phyloP scores from a whole-genome alignment of 1,139 yeast species.

The Casaregolazyma lundiana region DNA sequence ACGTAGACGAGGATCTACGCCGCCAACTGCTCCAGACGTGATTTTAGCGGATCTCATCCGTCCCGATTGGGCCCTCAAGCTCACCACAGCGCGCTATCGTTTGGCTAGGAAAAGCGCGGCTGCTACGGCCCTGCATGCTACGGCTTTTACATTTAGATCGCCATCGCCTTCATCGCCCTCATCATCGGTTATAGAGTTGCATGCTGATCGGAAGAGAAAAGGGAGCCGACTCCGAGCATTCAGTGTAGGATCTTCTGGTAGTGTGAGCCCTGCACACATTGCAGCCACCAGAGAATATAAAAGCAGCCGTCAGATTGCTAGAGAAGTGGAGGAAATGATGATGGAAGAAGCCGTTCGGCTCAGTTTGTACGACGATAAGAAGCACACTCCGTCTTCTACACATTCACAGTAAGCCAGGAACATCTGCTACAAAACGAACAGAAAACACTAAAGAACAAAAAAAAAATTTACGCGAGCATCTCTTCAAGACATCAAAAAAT shows the following conservation, averaged over 20 bases:
- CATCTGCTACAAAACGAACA: neutral
- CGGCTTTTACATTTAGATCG: conserved; percentile 51
- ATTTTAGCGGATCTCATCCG: conserved; percentile 75
- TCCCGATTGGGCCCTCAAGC: conserved; percentile 86
- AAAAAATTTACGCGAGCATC: no score
- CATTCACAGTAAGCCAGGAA: neutral
- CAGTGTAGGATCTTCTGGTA: conserved; percentile 14
- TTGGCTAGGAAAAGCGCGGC: conserved; percentile 87
- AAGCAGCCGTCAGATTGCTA: conserved; percentile 9
- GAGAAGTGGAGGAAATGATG: conserved; percentile 69
- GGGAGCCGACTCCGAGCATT: conserved; percentile 19
- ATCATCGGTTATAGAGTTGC: conserved; percentile 15
- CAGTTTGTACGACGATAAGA: conserved; percentile 17
- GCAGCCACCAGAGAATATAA: conserved; percentile 4
- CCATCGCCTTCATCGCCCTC: conserved; percentile 8
- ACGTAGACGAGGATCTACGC: conserved; percentile 25
- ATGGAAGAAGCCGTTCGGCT: conserved; percentile 76
- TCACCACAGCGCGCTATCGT: conserved; percentile 66
- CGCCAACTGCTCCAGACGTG: conserved; percentile 33
- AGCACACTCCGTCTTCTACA: neutral
- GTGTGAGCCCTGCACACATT: conserved; percentile 9
- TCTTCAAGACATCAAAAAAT: no score
- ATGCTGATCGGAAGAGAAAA: conserved; percentile 16
- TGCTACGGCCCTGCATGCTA: conserved; percentile 89
- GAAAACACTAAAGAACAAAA: no score